Percentiles rank a stretch among this genome's conserved stretches.
Evolutionary conservation across 2,329 filamentous ascomycete genomes (phyloP).

Genomic region (Cordyceps farinosa): DNA sequence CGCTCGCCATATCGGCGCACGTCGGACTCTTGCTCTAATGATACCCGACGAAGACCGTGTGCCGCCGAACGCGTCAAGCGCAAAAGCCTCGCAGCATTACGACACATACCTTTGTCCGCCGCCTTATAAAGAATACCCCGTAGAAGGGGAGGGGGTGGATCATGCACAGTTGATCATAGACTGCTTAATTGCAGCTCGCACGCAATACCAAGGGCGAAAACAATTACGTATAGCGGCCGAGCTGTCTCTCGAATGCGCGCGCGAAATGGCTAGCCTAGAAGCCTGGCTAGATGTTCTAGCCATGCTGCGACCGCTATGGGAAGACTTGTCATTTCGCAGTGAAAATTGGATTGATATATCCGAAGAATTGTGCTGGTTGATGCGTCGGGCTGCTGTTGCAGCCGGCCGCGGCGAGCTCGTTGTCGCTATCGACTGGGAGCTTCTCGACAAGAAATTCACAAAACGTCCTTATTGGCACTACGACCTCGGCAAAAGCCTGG

Average conservation of each 20-base stretch:
- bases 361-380: constrained; percentile 59
- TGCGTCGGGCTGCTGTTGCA: constrained; percentile 54
- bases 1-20: constrained; percentile 52
- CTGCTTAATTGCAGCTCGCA: constrained; percentile 46
- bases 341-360: constrained; percentile 59
- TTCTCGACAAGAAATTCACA: constrained; percentile 54
- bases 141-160: constrained; percentile 48
- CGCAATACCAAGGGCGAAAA: constrained; percentile 51
- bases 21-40: constrained; percentile 50
- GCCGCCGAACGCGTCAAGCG: constrained; percentile 46
- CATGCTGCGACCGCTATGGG: constrained; percentile 56
- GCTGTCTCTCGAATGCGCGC: constrained; percentile 54
- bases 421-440: constrained; percentile 62
- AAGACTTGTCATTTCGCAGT: constrained; percentile 50
- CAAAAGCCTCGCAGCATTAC: constrained; percentile 53
- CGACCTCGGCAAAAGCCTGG: constrained; percentile 55
- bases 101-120: constrained; percentile 66
- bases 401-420: constrained; percentile 53
- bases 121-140: constrained; percentile 57
- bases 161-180: constrained; percentile 55
- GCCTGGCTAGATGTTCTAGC: constrained; percentile 53
- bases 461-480: constrained; percentile 57
- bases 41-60: constrained; percentile 59
- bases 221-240: constrained; percentile 55
- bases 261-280: constrained; percentile 48